Base-by-base conservation (phyloP, 306 rosid species). In the Senna siamea region DNA sequence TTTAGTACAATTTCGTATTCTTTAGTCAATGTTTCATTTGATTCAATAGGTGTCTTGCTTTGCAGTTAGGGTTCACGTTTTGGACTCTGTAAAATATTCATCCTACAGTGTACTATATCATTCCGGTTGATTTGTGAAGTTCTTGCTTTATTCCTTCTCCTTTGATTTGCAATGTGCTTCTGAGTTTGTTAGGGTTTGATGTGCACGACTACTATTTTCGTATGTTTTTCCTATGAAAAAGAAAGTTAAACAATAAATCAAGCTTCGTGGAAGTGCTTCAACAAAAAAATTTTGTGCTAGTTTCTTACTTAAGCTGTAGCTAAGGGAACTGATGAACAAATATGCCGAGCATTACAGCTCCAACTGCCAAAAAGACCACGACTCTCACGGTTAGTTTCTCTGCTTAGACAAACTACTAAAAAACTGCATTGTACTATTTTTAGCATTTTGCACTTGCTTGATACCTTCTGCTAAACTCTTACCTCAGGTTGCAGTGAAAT, bases 321-420 rank as follows among this genome's bases (percentile, higher is more conserved):
- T 53, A 38, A 40, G 18, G 19, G 14, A 11, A 7, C 48, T 51
- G 62, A 34, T 51, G 75, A 69, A 37, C 72, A 26, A 79, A 73
- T 72, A 87, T 87, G 92, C 92, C 87, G 50, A 85, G 81, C 77
- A 82, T 87, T 74, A 82, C 82, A 82, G 86, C 84, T 69, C 87
- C 92, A 37, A 85, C 79, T 30, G 68, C 84, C 6, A 87, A 85
- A 85, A 85, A 82, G 81, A 9, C 83, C 47, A 85, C 92, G 2
- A 87, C 89, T 10, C 89, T 87, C 30, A 82, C 92, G 66, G 92
- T 87, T 69, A 23, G 81, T 82, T 7, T 22, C 30, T 70, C 65
- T 38, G 44, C 55, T 19, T 55, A 2, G 4, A 28, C 14, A 53
- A 53, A 28, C 22, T 11, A 14, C 47, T 38, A 32, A 32, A 38